Evolutionary conservation across 2,329 filamentous ascomycete species (phyloP), one percentile per base, ranked within the genome.

Genomic region (Scopulariopsis brevicaulis): DNA sequence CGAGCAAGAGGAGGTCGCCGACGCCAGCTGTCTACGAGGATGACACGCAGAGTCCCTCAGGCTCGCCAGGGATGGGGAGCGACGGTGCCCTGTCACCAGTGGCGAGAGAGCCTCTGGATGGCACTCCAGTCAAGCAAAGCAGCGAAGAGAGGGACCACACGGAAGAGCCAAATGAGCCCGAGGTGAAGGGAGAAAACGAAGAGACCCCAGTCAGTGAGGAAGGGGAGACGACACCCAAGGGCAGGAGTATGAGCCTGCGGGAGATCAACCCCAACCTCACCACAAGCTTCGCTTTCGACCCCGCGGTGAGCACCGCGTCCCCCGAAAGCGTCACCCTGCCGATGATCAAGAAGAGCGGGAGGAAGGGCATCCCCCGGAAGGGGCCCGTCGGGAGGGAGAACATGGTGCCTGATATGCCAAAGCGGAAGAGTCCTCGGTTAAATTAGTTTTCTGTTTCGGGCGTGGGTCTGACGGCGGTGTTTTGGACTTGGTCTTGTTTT

Each of bases 381-480:
- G 66, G 67, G 0, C 77, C 80, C 54, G 80, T 78, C 7, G 68
- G 76, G 51, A 80, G 83, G 68, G 83, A 83, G 59, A 54, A 56
- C 1, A 46, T 58, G 43, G 53, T 46, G 55, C 73, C 79, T 61
- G 70, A 73, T 22, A 61, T 72, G 32, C 70, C 73, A 58, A 75
- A 75, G 67, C 76, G 80, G 66, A 82, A 82, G 72, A 83, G 80
- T 62, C 78, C 80, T 3, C 68, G 80, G 58, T 65, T 82, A 59
- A 58, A 54, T 54, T 59, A 46, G 40, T 15, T 15, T 15, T 2
- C 10, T 43, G 40, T n/a, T 46, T 46, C 6, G 40, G 37, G 37
- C 8, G 28, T 32, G 4, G 28, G 28, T 4, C 8, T 32, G 4
- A 8, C 28, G 28, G 28, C 28, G 28, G 28, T 32, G 28, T 32